Base-by-base conservation (phyloP, 2,329 filamentous ascomycete species). In the Neofusicoccum sp. region DNA sequence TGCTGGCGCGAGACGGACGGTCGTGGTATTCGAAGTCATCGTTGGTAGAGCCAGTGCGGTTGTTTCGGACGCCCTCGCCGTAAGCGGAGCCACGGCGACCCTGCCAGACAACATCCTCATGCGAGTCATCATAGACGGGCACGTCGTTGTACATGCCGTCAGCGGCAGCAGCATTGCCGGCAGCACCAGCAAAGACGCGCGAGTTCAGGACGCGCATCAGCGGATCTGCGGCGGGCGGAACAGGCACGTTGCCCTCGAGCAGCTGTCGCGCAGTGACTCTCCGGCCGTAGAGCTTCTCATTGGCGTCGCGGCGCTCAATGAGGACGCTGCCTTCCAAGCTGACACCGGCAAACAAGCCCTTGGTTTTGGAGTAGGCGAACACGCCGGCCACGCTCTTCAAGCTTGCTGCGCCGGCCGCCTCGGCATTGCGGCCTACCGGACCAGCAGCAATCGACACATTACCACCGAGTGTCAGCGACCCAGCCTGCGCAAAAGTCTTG, bases 301-400 rank as follows among this genome's bases (percentile, higher is more conserved):
- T 99, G 68, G 95, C 95, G 76, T 99, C 95, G 78, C 92, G 89
- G 65, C 95, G 86, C 79, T 99, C 95, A 65, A 98, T 90, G 65
- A 99, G 88, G 58, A 90, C 92, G 63, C 89, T 93, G 24, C 95
- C 95, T 75, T 99, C 95, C 66, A 99, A 80, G 67, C 90, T 96
- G 49, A 99, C 93, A 71, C 95, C 95, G 4, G 95, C 95, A 69
- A 99, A 99, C 33, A 99, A 80, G 20, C 95, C 95, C 80, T 97
- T 98, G 11, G 95, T 99, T 79, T 97, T 98, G 74, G 89, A 95
- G 82, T 99, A 99, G 70, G 90, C 91, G 80, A 99, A 99, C 53
- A 99, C 88, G 58, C 91, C 95, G 0, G 93, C 90, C 7, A 98
- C 89, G 64, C 91, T 88, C 79, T 87, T 93, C 65, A 96, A 82